These are phyloP conservation scores for Mortierella claussenii DNA, from an alignment of 192 early-diverging fungal species.

Conservation along the genomic window DNA sequence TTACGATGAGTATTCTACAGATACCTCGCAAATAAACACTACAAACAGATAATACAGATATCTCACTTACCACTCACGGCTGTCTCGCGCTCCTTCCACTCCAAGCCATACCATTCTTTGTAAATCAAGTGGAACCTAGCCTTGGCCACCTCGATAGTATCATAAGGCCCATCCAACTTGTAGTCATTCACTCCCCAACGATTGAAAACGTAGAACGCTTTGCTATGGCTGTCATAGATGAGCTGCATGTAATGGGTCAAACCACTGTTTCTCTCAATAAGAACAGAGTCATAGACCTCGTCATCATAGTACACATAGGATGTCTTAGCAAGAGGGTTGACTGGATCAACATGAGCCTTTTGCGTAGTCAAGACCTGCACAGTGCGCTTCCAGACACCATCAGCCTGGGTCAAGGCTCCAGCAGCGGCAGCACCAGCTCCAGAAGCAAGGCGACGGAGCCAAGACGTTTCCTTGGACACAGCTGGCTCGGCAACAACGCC, in stretches of 20 bases:
- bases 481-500: constrained; percentile 20
- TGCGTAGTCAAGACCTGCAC: constrained; percentile 34
- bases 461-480: constrained; percentile 29
- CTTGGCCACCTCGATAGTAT: constrained; percentile 31
- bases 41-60: too few relatives aligned
- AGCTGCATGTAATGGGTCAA: constrained; percentile 22
- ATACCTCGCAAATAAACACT: too few relatives aligned
- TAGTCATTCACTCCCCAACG: constrained; percentile 36
- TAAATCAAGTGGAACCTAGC: constrained; percentile 23
- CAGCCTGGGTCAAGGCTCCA: constrained; percentile 12
- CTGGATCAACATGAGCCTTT: constrained; percentile 27
- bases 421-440: constrained; percentile 16
- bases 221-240: constrained; percentile 1
- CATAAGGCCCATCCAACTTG: constrained; percentile 37
- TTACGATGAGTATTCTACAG: too few relatives aligned
- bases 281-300: constrained; percentile 25
- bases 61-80: constrained; percentile 16
- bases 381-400: constrained; percentile 36
- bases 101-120: constrained; percentile 19
- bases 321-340: constrained; percentile 26
- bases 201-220: constrained; percentile 14
- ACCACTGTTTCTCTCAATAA: constrained; percentile 28
- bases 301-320: constrained; percentile 33
- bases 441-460: constrained; percentile 20
- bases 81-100: constrained; percentile 28